Evolutionary conservation across 352 stramenopile species (phyloP).

Genomic region (Globisporangium acanthophoron): DNA sequence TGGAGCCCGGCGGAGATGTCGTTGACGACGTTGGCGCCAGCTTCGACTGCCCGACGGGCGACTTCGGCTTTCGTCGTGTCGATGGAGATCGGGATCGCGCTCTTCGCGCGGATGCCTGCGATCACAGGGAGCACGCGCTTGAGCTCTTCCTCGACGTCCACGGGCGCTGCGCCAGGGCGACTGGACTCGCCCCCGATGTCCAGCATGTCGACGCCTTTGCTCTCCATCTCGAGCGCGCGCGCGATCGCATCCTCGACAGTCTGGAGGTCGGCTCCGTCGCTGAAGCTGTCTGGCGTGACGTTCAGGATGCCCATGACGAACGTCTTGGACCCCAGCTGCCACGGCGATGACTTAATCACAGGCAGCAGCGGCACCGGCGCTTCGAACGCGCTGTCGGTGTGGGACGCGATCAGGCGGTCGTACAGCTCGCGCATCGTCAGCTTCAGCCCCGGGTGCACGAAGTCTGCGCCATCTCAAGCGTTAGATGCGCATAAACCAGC

Average conservation of each 20-base stretch:
- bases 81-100: conserved; percentile 91
- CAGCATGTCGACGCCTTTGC: conserved; percentile 91
- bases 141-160: conserved; percentile 90
- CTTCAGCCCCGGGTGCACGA: conserved; percentile 73
- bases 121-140: conserved; percentile 93
- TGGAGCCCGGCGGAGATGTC: conserved; percentile 94
- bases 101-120: conserved; percentile 69
- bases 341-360: conserved; percentile 33
- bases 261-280: conserved; percentile 45
- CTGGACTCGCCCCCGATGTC: conserved; percentile 99
- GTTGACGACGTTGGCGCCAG: conserved; percentile 96
- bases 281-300: conserved; percentile 98
- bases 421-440: conserved; percentile 74
- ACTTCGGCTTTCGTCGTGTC: conserved; percentile 95
- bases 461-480: conserved; percentile 22
- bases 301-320: conserved; percentile 99
- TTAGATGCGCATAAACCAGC: not conserved
- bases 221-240: conserved; percentile 86
- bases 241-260: conserved; percentile 60
- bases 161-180: conserved; percentile 89
- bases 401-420: conserved; percentile 19
- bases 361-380: conserved; percentile 50
- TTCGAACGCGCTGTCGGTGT: conserved; percentile 19
- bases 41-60: conserved; percentile 83
- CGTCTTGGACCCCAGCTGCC: conserved; percentile 54